Base-by-base conservation (phyloP, 805 yeast species). In the Suhomyces canberraensis region DNA sequence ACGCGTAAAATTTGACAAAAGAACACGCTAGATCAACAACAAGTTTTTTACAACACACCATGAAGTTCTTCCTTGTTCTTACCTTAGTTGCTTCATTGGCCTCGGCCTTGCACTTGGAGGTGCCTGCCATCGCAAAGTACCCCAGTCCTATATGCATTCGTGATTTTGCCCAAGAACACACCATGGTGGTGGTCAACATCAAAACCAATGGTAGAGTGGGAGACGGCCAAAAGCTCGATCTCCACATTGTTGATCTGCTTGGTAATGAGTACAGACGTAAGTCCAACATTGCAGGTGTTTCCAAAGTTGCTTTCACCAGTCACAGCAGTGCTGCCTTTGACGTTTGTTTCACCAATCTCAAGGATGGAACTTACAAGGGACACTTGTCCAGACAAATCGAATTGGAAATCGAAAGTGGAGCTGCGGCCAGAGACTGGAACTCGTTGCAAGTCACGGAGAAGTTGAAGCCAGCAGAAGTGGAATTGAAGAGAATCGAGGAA, bases 371-470 rank as follows among this genome's bases (percentile, higher is more conserved):
- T 13, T 19, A 33, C 26, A 28, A 19, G 17, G 39, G 32, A 5
- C 26, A 28, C 37, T 73, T 74, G 20, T 60, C 66, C 42, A 81
- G 98, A 61, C 82, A 82, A 36, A 69, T 93, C 50, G 96, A 89
- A 55, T 70, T 93, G 53, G 97, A 90, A 46, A 82, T 93, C 41
- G 98, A 93, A 62, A 81, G 89, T 44, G 98, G 98, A 29, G 86
- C 97, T 35, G 86, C 89, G 52, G 98, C 98, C 28, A 83, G 98
- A 64, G 98, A 93, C 67, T 93, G 98, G 97, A 88, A 89, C 58
- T 87, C 89, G 16, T 71, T 90, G 45, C 96, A 90, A 69, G 90
- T 95, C 31, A 77, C 84, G 30, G 98, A 93, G 63, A 87, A 88
- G 60, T 79, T 93, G 61, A 86, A 84, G 65, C 98, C 98, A 4